These are phyloP conservation scores for Candida sphagnicola DNA, from an alignment of 805 yeast species.

Conservation along the genomic window DNA sequence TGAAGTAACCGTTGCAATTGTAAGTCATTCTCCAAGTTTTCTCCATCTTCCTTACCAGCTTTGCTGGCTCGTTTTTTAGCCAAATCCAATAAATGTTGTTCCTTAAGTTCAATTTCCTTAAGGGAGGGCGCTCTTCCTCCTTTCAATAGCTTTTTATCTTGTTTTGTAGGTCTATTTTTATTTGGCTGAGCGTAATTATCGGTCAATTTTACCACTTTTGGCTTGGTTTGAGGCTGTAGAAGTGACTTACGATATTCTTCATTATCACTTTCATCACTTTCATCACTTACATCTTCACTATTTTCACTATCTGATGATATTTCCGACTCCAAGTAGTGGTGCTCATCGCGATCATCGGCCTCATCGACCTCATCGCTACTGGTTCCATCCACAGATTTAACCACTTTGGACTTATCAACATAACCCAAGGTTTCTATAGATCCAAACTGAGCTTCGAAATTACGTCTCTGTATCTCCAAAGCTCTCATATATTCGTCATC, in stretches of 20 bases:
- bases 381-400: conserved; percentile 10
- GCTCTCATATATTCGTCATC: conserved; percentile 31
- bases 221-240: too few species aligned
- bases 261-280: conserved; percentile 13
- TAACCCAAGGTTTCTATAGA: conserved; percentile 45
- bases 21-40: conserved; percentile 65
- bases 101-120: conserved; percentile 23
- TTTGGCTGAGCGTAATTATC: conserved; percentile 24
- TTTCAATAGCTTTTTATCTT: conserved; percentile 49
- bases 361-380: conserved; percentile 18
- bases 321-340: too few species aligned
- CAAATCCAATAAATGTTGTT: conserved; percentile 18
- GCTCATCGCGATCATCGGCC: too few species aligned
- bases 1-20: conserved; percentile 64
- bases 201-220: conserved; percentile 44
- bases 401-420: conserved; percentile 24
- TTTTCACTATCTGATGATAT: conserved; percentile 16
- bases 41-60: conserved; percentile 37
- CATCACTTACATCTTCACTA: conserved; percentile 12
- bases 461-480: conserved; percentile 51
- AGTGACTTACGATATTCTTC: conserved; percentile 10
- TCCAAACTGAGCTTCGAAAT: conserved; percentile 66
- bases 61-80: conserved; percentile 33
- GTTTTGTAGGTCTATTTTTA: conserved; percentile 26
- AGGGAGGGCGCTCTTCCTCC: conserved; percentile 61